Conservation (phyloP, 176 grass and related monocot genomes). For the Avena eriantha region DNA sequence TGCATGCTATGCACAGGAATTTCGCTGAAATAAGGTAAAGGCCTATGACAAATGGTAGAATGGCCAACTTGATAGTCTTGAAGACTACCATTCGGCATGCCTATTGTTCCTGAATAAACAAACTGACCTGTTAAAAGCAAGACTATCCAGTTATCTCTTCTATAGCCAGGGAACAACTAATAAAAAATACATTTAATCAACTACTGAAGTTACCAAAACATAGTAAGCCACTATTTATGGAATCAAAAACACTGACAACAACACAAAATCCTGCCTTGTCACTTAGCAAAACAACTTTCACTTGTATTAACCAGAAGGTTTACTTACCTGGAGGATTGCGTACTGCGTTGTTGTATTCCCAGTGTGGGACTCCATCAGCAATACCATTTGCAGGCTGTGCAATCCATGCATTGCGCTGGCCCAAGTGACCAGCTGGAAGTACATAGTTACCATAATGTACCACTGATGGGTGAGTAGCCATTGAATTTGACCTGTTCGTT, state of each 20-base stretch:
- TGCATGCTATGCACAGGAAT: conserved; percentile 55
- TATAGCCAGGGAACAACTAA: conserved; percentile 7
- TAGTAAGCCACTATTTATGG: background rate
- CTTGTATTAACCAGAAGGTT: conserved; percentile 27
- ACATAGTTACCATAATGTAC: conserved; percentile 50
- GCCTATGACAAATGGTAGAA: conserved; percentile 40
- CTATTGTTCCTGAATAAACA: conserved; percentile 42
- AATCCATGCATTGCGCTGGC: conserved; percentile 55
- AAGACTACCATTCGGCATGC: conserved; percentile 42
- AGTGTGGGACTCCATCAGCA: conserved; percentile 50
- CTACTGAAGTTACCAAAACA: conserved; percentile 34
- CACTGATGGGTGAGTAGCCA: conserved; percentile 39
- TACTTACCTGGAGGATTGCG: conserved; percentile 55
- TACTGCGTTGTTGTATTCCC: conserved; percentile 42
- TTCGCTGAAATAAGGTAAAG: conserved; percentile 47
- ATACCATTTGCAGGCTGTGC: conserved; percentile 48
- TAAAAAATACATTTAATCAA: conserved; percentile 3
- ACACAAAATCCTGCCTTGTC: background rate
- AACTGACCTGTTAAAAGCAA: conserved; percentile 42
- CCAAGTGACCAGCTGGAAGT: conserved; percentile 46
- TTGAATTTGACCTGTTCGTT: conserved; percentile 31
- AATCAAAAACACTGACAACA: conserved; percentile 6
- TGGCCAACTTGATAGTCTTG: conserved; percentile 47
- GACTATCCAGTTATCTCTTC: conserved; percentile 32
- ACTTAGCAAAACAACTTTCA: conserved; percentile 32